Conservation (phyloP, 768 basidiomycete species). For the Nevesoporus exiguus region DNA sequence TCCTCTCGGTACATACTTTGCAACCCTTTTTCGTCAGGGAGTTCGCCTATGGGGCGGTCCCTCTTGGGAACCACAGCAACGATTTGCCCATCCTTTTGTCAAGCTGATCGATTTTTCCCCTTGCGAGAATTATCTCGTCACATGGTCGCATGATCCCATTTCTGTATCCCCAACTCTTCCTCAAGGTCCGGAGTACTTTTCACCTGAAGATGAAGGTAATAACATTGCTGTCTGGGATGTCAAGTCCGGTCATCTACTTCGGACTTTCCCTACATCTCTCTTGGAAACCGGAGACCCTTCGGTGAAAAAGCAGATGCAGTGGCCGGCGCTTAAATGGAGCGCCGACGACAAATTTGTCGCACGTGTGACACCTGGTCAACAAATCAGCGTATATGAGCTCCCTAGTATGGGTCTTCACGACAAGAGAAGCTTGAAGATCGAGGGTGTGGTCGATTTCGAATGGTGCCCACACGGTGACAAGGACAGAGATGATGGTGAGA, state of each 20-base stretch:
- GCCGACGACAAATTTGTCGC: slow-evolving; percentile 94
- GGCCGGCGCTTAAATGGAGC: slow-evolving; percentile 98
- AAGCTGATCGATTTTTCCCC: slow-evolving; percentile 97
- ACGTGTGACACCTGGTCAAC: slow-evolving; percentile 81
- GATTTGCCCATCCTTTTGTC: slow-evolving; percentile 93
- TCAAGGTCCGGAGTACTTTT: slow-evolving; percentile 83
- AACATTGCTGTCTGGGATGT: slow-evolving; percentile 98
- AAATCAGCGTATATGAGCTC: slow-evolving; percentile 95
- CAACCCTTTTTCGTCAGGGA: slow-evolving; percentile 92
- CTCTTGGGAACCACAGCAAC: slow-evolving; percentile 83
- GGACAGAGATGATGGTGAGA: slow-evolving; percentile 71
- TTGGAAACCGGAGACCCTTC: slow-evolving; percentile 55
- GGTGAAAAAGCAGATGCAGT: slow-evolving; percentile 80
- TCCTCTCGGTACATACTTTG: slow-evolving; percentile 90
- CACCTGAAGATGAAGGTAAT: slow-evolving; percentile 94
- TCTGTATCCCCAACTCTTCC: slow-evolving; percentile 75
- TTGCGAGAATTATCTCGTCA: slow-evolving; percentile 93
- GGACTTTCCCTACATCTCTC: slow-evolving; percentile 77
- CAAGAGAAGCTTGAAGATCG: slow-evolving; percentile 96
- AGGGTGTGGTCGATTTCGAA: slow-evolving; percentile 96
- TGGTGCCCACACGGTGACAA: slow-evolving; percentile 95
- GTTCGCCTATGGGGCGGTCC: slow-evolving; percentile 94
- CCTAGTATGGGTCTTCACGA: slow-evolving; percentile 92
- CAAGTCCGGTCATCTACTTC: slow-evolving; percentile 86
- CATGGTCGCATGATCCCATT: slow-evolving; percentile 95